These are phyloP conservation scores for Cerrena zonata DNA, from an alignment of 1,284 basidiomycete species.

Conservation along the genomic window DNA sequence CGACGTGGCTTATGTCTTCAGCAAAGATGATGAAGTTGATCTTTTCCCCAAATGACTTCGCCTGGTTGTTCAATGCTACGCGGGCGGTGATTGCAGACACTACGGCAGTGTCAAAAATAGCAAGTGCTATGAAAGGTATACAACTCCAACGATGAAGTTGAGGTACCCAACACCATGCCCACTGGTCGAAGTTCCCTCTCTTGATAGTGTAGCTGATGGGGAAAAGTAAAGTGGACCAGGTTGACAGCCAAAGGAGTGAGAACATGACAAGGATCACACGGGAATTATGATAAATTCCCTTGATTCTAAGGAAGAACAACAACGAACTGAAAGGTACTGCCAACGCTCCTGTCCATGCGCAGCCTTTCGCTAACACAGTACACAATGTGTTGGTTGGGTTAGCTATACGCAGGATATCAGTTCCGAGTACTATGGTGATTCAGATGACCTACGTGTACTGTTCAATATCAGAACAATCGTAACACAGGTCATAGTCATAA, in stretches of 20 bases:
- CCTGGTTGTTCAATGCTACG: not conserved
- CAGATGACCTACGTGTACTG: too few relatives aligned
- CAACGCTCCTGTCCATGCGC: not conserved
- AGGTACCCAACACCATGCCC: conserved; percentile 11
- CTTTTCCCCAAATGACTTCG: not conserved
- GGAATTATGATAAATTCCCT: not conserved
- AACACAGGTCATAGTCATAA: too few relatives aligned
- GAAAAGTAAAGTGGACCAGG: not conserved
- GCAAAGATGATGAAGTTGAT: conserved; percentile 1
- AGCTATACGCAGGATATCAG: too few relatives aligned
- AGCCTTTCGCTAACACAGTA: too few relatives aligned
- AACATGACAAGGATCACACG: not conserved
- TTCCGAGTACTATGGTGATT: too few relatives aligned
- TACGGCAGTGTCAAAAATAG: not conserved
- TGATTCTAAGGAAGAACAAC: conserved; percentile 1
- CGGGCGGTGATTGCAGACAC: not conserved
- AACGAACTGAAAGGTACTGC: not conserved
- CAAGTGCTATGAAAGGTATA: not conserved
- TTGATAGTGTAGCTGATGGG: not conserved
- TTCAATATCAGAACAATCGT: too few relatives aligned
- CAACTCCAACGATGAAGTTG: not conserved
- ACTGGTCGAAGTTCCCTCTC: not conserved
- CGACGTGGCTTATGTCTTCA: not conserved
- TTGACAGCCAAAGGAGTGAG: not conserved
- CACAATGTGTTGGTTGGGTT: too few relatives aligned